phyloP scores from a whole-genome alignment of 768 basidiomycete species.

The Clavulina sp. region DNA sequence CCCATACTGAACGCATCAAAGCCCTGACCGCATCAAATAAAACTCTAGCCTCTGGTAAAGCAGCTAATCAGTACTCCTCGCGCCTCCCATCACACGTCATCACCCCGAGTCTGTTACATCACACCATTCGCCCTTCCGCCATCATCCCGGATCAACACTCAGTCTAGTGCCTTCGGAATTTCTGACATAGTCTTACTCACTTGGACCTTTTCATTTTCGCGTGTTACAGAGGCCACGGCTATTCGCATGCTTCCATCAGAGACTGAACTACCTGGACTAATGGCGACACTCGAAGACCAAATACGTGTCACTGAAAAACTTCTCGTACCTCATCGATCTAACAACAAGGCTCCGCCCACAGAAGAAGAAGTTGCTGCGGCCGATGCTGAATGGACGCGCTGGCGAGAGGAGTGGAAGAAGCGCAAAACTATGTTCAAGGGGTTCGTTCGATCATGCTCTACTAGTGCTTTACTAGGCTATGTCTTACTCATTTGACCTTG shows the following conservation, averaged over 20 bases:
- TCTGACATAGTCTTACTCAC: too few species aligned
- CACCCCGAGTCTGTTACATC: too few species aligned
- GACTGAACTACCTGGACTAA: conserved; percentile 35
- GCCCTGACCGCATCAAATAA: conserved; percentile 19
- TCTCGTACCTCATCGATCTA: conserved; percentile 42
- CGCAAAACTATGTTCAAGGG: conserved; percentile 58
- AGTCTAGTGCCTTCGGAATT: too few species aligned
- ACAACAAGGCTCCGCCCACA: conserved; percentile 36
- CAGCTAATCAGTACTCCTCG: too few species aligned
- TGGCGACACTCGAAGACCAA: conserved; percentile 20
- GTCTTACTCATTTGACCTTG: background rate
- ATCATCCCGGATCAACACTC: too few species aligned
- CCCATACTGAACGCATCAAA: conserved; percentile 44
- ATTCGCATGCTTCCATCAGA: conserved; percentile 54
- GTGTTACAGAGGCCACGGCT: conserved; percentile 41
- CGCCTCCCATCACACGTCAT: too few species aligned
- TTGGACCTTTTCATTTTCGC: too few species aligned
- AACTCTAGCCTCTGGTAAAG: conserved; percentile 1
- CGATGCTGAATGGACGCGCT: conserved; percentile 58
- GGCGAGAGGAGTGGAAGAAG: conserved; percentile 66
- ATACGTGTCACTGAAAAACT: conserved; percentile 30
- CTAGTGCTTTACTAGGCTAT: background rate
- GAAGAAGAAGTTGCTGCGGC: conserved; percentile 50
- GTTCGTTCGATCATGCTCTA: conserved; percentile 27
- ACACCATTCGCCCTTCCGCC: conserved; percentile 2